Percentiles rank a stretch among this genome's conserved stretches.
These are phyloP conservation scores for Yarrowia alimentaria DNA, from an alignment of 805 yeast species.

Conservation along the genomic window DNA sequence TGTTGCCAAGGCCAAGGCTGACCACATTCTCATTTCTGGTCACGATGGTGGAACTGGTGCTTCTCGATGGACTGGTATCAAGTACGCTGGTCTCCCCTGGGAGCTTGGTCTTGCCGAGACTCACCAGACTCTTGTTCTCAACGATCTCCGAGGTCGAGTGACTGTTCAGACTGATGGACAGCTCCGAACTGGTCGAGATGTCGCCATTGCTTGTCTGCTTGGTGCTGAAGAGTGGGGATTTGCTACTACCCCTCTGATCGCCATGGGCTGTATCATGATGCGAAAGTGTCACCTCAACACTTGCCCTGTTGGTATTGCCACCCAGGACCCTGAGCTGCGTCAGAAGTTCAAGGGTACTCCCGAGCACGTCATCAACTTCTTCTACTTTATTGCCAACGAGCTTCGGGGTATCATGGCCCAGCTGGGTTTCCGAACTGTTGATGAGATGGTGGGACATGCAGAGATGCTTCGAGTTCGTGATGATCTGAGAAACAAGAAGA, in stretches of 20 bases:
- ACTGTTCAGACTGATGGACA: slow-evolving; percentile 98
- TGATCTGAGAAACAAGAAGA: slow-evolving; percentile 81
- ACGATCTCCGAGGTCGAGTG: slow-evolving; percentile 94
- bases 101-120: slow-evolving; percentile 97
- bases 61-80: slow-evolving; percentile 94
- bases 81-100: slow-evolving; percentile 98
- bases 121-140: slow-evolving; percentile 93
- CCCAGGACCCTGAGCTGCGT: slow-evolving; percentile 93
- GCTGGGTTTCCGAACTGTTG: slow-evolving; percentile 90
- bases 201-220: slow-evolving; percentile 89
- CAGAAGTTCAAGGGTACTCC: slow-evolving; percentile 94
- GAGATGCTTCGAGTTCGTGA: slow-evolving; percentile 85
- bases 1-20: slow-evolving; percentile 98
- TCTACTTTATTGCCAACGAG: slow-evolving; percentile 91
- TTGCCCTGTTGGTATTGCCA: slow-evolving; percentile 98
- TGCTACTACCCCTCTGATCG: slow-evolving; percentile 94
- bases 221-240: slow-evolving; percentile 99
- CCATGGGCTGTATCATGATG: slow-evolving; percentile 97
- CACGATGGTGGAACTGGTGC: slow-evolving; percentile 99
- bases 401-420: slow-evolving; percentile 90
- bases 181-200: slow-evolving; percentile 93
- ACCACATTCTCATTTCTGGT: slow-evolving; percentile 91
- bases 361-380: slow-evolving; percentile 96
- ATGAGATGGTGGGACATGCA: slow-evolving; percentile 97
- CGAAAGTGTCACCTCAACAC: slow-evolving; percentile 90